Evolutionary conservation across 805 yeast genomes (phyloP).

Genomic region (Nakazawaea wickerhamii): DNA sequence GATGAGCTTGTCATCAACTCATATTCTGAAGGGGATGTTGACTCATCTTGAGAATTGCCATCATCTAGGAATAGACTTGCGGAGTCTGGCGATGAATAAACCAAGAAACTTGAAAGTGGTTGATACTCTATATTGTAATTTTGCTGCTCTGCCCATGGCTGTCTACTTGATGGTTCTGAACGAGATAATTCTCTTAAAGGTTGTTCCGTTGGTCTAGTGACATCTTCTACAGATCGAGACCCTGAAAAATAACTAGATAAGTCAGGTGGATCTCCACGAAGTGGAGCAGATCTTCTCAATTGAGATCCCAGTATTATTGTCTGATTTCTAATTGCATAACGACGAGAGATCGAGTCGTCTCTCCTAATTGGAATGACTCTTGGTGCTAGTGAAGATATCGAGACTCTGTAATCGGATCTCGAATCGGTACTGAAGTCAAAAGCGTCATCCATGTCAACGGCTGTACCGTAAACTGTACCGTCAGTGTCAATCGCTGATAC

Average conservation of each 20-base stretch:
- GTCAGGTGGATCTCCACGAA: background rate
- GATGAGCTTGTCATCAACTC: background rate
- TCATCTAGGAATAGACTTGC: too few species aligned
- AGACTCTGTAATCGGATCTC: constrained; percentile 16
- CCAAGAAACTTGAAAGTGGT: too few species aligned
- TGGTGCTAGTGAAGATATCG: constrained; percentile 19
- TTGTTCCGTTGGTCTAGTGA: background rate
- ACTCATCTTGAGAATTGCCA: too few species aligned
- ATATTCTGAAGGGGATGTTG: too few species aligned
- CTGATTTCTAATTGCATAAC: too few species aligned
- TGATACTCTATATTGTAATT: too few species aligned
- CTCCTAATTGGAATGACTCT: constrained; percentile 20
- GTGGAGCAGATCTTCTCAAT: constrained; percentile 1
- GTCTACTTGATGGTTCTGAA: too few species aligned
- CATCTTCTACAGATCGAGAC: too few species aligned
- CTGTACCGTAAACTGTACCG: background rate
- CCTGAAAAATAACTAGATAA: background rate
- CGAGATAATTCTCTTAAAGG: background rate
- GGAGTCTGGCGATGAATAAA: too few species aligned
- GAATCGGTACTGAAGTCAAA: constrained; percentile 17
- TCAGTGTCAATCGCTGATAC: background rate
- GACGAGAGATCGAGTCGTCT: too few species aligned
- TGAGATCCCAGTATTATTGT: background rate
- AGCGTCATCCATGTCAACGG: background rate
- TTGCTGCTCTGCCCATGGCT: too few species aligned